Conservation (phyloP, 2,329 filamentous ascomycete species). For the Cryphonectria carpinicola region DNA sequence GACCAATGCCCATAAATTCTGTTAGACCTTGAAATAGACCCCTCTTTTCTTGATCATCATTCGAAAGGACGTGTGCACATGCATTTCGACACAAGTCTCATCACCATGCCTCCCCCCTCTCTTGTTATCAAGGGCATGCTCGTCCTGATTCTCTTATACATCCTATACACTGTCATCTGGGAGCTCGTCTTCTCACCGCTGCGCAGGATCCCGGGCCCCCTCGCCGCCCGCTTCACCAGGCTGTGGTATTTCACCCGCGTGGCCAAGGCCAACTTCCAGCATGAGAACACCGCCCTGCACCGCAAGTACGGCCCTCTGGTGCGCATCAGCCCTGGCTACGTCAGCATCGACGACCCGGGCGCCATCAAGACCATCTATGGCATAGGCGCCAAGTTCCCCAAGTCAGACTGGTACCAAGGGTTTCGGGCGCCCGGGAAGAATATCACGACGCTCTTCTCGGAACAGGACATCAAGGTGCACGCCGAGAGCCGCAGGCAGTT, state of each 20-base stretch:
- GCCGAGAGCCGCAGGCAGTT: conserved; percentile 44
- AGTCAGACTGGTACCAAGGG: conserved; percentile 38
- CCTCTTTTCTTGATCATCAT: background rate
- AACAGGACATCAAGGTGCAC: conserved; percentile 43
- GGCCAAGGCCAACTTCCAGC: conserved; percentile 42
- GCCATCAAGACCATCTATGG: conserved; percentile 47
- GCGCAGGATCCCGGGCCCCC: conserved; percentile 48
- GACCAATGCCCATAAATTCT: background rate
- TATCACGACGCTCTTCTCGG: conserved; percentile 38
- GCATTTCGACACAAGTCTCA: background rate
- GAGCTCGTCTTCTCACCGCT: conserved; percentile 38
- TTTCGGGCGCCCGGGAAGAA: conserved; percentile 34
- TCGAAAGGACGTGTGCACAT: background rate
- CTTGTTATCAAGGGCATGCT: background rate
- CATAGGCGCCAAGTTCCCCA: conserved; percentile 43
- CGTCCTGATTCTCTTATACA: background rate
- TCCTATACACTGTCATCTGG: conserved; percentile 9
- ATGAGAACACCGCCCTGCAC: conserved; percentile 46
- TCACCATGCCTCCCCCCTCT: conserved; percentile 3
- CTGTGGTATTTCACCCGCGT: conserved; percentile 48
- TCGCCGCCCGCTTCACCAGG: conserved; percentile 47
- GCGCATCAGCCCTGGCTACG: conserved; percentile 45
- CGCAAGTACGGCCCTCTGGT: conserved; percentile 45
- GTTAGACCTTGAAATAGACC: no score
- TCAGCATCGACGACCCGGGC: conserved; percentile 43